Percentiles rank a stretch among this genome's conserved stretches.
These are phyloP conservation scores for Arthrobotrys sinensis DNA, from an alignment of 2,329 filamentous ascomycete species.

Conservation along the genomic window DNA sequence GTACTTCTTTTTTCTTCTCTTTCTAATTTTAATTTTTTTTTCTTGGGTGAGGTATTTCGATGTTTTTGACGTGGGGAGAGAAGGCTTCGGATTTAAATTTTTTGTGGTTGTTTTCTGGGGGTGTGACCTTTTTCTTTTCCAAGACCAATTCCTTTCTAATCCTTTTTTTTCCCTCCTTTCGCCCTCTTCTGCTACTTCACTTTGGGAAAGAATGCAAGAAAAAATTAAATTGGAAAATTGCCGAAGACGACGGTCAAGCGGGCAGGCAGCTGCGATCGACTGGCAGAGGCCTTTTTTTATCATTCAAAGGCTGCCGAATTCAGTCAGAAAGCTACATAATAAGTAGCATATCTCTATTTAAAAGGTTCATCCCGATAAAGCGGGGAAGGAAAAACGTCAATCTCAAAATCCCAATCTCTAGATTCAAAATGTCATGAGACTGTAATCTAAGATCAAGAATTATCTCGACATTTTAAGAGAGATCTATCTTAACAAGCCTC, in stretches of 20 bases:
- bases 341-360: background rate
- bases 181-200: constrained; percentile 1
- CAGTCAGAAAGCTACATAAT: background rate
- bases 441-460: no score
- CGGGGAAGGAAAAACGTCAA: no score
- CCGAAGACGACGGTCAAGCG: constrained; percentile 25
- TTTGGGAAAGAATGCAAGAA: constrained; percentile 10
- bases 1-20: background rate
- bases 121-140: constrained; percentile 12
- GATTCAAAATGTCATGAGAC: no score
- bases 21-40: constrained; percentile 1
- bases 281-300: background rate
- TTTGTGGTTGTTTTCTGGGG: constrained; percentile 19
- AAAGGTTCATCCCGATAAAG: no score
- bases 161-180: constrained; percentile 4
- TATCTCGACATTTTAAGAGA: background rate
- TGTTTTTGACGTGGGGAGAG: constrained; percentile 10
- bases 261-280: constrained; percentile 13
- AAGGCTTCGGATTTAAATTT: constrained; percentile 23
- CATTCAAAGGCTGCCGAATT: constrained; percentile 2
- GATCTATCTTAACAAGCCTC: constrained; percentile 5
- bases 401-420: no score
- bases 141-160: background rate
- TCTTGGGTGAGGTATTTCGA: constrained; percentile 23
- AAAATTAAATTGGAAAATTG: constrained; percentile 13